These are phyloP conservation scores for Hsuehochloa calcarea DNA, from an alignment of 176 grass and related monocot genomes.

Conservation along the genomic window DNA sequence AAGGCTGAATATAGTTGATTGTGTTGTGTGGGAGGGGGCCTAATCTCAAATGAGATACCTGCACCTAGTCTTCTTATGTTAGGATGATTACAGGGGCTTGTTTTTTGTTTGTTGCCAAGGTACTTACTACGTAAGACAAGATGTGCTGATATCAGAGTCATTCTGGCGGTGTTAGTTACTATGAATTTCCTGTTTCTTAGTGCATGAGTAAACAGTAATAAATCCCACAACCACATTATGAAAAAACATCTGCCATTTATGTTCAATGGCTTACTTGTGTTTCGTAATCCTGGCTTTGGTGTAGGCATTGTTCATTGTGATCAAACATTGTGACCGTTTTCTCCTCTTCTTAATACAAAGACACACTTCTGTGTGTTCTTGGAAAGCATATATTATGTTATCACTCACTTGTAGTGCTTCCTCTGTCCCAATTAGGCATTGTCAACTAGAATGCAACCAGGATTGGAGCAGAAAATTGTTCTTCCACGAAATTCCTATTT, in stretches of 20 bases:
- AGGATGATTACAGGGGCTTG: background rate
- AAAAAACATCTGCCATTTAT: background rate
- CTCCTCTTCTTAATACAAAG: background rate
- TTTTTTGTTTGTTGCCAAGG: no score
- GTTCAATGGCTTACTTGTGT: background rate
- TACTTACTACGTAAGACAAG: background rate
- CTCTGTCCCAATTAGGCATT: conserved; percentile 56
- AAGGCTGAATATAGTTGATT: background rate
- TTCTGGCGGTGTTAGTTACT: background rate
- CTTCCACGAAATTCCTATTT: conserved; percentile 94
- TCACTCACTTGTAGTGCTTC: conserved; percentile 18
- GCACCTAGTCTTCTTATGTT: background rate
- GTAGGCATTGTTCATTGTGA: background rate
- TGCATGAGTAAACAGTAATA: background rate
- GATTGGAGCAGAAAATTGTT: conserved; percentile 88
- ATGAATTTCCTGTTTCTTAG: background rate
- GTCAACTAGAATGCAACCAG: conserved; percentile 80
- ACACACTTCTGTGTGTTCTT: background rate
- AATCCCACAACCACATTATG: background rate
- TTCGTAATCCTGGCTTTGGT: background rate
- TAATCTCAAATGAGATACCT: background rate
- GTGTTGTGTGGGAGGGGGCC: background rate
- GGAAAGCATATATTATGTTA: background rate
- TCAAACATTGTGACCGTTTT: background rate
- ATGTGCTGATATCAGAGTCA: background rate